Base-by-base conservation (phyloP, 169 alveolate species). In the Plasmodium cynomolgi region DNA sequence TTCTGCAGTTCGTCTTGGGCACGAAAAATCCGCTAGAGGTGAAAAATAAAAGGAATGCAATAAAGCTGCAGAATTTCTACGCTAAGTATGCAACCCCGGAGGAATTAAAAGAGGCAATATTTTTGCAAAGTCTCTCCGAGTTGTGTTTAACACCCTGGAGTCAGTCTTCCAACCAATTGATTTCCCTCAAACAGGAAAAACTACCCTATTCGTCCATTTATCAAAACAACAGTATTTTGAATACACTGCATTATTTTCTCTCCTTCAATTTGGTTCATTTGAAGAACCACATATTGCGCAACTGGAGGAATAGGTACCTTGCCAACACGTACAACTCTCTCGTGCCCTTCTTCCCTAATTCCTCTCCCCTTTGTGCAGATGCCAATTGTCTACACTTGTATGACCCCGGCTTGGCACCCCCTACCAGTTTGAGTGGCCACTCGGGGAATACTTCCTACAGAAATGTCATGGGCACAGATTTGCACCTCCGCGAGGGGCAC, bases 21-120 rank as follows among this genome's bases (percentile, higher is more conserved):
- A 90, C 94, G 0, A 90, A 90, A 80, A 80, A 90, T 80, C 94
- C 94, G 5, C 33, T 90, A 29, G 94, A 90, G 50, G 90, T 90
- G n/a, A 90, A 80, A 90, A 47, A 90, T 80, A 90, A 90, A 90
- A 81, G 90, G 50, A 80, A 62, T 90, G 85, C 44, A 71, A 62
- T 58, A 26, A 58, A 58, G 34, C 37, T 90, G 5, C 82, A 90
- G 26, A 80, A 44, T 26, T 17, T 90, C 17, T 90, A 74, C 72
- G n/a, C 94, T 3, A 90, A 90, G 82, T 62, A 90, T 90, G 71
- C 94, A 41, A 90, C 77, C 37, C 77, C 44, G 11, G 44, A 80
- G 9, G 73, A 54, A 23, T 90, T 90, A 80, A 90, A 90, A 62
- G 90, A 90, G 72, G 90, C 90, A 1, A 90, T 90, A 4, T 90